phyloP scores from a whole-genome alignment of 768 basidiomycete genomes.

The Mycena vulgaris region DNA sequence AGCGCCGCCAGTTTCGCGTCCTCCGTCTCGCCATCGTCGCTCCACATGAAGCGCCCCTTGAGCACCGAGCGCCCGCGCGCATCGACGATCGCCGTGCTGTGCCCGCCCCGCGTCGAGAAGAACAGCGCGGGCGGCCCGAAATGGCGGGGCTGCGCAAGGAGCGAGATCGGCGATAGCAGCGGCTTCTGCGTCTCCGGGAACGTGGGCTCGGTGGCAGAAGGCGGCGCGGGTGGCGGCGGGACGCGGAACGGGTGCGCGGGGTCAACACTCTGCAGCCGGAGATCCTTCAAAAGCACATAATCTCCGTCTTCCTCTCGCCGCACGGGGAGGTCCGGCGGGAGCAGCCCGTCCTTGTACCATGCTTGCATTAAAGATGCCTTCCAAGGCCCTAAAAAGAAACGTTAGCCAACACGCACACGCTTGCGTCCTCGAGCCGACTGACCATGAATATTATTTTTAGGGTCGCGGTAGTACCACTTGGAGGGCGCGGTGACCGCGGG shows the following conservation, averaged over 20 bases:
- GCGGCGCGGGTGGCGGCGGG: conserved; percentile 55
- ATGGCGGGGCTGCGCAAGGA: conserved; percentile 83
- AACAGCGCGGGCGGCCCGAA: conserved; percentile 92
- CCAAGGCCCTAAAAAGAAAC: conserved; percentile 77
- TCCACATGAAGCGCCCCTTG: conserved; percentile 87
- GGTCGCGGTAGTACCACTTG: conserved; percentile 89
- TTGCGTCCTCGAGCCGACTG: conserved; percentile 41
- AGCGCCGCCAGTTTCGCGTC: conserved; percentile 50
- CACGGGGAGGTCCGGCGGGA: conserved; percentile 88
- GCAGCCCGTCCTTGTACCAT: conserved; percentile 88
- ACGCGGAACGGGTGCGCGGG: conserved; percentile 85
- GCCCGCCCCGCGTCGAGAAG: conserved; percentile 91
- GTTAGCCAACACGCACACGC: conserved; percentile 30
- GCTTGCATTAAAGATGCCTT: conserved; percentile 90
- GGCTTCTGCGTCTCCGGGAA: conserved; percentile 62
- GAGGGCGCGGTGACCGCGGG: conserved; percentile 78
- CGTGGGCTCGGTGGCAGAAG: conserved; percentile 41
- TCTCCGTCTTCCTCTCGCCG: conserved; percentile 81
- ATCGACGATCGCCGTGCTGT: conserved; percentile 91
- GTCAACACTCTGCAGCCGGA: conserved; percentile 84
- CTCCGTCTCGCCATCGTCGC: conserved; percentile 70
- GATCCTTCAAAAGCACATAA: conserved; percentile 79
- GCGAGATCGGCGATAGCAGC: conserved; percentile 79
- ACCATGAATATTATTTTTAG: conserved; percentile 87
- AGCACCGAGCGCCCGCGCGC: conserved; percentile 88